A percentile compares a stretch with the other conserved stretches of the same genome.
These are phyloP conservation scores for Tetradesmus lagerheimii DNA, from an alignment of 139 green algal genomes.

Conservation along the genomic window DNA sequence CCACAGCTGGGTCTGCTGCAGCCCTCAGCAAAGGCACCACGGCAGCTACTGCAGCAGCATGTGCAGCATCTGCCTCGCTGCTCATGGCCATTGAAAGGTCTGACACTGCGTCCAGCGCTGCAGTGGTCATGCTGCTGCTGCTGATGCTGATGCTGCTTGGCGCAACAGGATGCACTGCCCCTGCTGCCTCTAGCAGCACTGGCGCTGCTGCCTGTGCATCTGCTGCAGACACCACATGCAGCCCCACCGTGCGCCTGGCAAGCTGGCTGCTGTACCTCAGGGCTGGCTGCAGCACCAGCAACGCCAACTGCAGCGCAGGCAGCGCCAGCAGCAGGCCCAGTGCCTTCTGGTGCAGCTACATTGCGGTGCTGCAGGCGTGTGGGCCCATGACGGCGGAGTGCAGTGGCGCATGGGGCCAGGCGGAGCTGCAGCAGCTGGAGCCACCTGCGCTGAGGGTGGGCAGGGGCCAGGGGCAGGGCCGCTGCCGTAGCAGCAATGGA, in stretches of 20 bases:
- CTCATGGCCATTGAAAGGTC: no score
- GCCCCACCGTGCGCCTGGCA: background rate
- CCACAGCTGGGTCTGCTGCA: no score
- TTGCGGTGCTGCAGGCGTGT: background rate
- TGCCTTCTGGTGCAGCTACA: constrained; percentile 12
- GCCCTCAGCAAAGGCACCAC: no score
- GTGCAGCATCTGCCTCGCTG: no score
- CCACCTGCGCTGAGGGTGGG: background rate
- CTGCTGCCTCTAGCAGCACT: no score
- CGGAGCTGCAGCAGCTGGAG: constrained; percentile 23
- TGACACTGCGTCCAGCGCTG: no score
- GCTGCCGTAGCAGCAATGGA: no score
- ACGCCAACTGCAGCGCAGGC: background rate
- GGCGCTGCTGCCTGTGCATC: background rate
- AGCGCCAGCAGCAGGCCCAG: background rate
- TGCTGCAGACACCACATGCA: background rate
- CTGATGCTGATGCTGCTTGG: no score
- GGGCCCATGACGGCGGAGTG: background rate
- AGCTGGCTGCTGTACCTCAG: constrained; percentile 1
- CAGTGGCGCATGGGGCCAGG: background rate
- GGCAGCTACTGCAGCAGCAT: no score
- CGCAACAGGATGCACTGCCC: no score
- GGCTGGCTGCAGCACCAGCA: background rate
- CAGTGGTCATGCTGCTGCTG: no score
- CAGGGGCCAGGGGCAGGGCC: background rate